These are phyloP conservation scores for Diophrys sp. DNA, from an alignment of 73 alveolate species.

Conservation along the genomic window DNA sequence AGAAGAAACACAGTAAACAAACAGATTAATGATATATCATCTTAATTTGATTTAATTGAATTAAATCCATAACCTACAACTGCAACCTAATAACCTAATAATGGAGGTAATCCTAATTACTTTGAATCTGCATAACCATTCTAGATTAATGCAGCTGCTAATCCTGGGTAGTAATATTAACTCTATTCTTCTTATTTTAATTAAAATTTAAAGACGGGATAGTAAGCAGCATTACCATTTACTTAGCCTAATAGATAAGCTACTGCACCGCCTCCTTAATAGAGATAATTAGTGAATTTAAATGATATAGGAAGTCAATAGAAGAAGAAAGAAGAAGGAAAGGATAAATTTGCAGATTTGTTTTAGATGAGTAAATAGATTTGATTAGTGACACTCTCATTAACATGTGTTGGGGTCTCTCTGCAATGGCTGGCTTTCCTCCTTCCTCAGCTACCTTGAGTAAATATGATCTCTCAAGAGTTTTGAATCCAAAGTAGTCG, in stretches of 20 bases:
- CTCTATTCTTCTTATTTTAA: not conserved
- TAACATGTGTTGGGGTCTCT: conserved; percentile 86
- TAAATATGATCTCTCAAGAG: conserved; percentile 90
- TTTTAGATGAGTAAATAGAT: too few species aligned
- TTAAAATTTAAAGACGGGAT: too few species aligned
- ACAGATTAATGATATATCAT: not conserved
- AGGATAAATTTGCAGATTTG: too few species aligned
- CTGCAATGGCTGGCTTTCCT: conserved; percentile 68
- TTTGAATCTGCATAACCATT: not conserved
- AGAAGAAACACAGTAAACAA: not conserved
- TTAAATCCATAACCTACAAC: not conserved
- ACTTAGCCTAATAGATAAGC: too few species aligned
- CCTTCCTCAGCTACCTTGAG: conserved; percentile 69
- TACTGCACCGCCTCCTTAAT: too few species aligned
- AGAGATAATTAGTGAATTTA: too few species aligned
- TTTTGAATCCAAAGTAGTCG: conserved; percentile 95
- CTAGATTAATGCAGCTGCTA: not conserved
- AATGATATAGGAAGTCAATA: too few species aligned
- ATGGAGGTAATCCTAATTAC: not conserved
- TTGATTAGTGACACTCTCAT: conserved; percentile 83
- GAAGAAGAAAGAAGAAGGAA: too few species aligned
- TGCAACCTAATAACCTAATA: not conserved
- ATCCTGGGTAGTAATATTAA: not conserved
- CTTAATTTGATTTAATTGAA: not conserved
- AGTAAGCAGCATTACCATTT: too few species aligned